Base-by-base conservation (phyloP, 805 yeast species). In the Ogataea corticis region DNA sequence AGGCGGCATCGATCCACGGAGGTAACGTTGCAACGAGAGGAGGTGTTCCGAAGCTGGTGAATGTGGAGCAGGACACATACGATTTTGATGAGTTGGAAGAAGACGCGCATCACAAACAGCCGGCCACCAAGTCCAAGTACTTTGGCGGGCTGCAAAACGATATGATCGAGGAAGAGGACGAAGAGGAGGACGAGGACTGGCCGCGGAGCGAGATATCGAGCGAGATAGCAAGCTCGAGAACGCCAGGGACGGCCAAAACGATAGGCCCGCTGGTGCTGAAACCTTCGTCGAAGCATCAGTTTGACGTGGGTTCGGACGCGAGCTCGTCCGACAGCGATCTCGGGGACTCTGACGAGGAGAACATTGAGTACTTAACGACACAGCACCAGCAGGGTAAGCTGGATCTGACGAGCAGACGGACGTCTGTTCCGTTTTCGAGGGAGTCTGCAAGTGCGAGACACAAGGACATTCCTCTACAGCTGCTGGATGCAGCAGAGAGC, bases 341-440 rank as follows among this genome's bases (percentile, higher is more conserved):
- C 36, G 57, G 54, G 10, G 67, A 63, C 38, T 59, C 66, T 0
- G 68, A 63, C 44, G 65, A 62, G 34, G 68, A 65, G 41, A 62
- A 62, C 35, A 65, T 65, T 16, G 67, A 62, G 38, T 55, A 38
- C 39, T 32, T 60, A 30, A 60, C 57, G 2, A 32, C 55, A 4
- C 63, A 59, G 45, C 59, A 56, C 39, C 55, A 50, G 32, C 52
- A 49, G 28, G 55, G 57, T 16, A 53, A 50, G 44, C 41, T 53
- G 23, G 41, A 48, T 15, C 28, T 46, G 17, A 42, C 41, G 13
- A 37, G 41, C 32, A 39, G 36, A 35, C 37, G 48, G 34, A 33
- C 33, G n/a, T 39, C 48, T 4, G n/a, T 37, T 14, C 48, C 48
- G 17, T 40, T 37, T 38, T 7, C 31, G 31, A 7, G 14, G 31